Percentiles rank a stretch among this genome's conserved stretches.
These are phyloP conservation scores for Chalaropsis thielavioides DNA, from an alignment of 2,329 filamentous ascomycete species.

Conservation along the genomic window DNA sequence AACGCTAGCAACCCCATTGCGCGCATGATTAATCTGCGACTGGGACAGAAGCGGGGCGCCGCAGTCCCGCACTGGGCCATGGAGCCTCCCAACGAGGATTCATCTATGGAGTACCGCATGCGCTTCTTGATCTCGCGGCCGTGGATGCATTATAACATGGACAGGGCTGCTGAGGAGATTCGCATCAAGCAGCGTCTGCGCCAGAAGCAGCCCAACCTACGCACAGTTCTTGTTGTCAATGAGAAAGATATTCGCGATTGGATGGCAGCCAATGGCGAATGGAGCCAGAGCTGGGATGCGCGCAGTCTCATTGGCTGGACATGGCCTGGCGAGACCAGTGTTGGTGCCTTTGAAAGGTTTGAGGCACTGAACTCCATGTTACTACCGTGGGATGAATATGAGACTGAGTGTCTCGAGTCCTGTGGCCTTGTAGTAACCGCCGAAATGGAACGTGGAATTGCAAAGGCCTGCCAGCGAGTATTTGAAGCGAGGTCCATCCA, in stretches of 20 bases:
- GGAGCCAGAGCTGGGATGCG: conserved; percentile 3
- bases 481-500: neutral
- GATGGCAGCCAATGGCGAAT: conserved; percentile 7
- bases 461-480: neutral
- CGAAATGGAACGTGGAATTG: neutral
- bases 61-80: neutral
- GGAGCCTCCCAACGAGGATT: neutral
- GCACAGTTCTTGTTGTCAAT: neutral
- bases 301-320: conserved; percentile 11
- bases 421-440: neutral
- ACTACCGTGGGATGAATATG: conserved; percentile 8
- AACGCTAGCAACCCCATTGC: conserved; percentile 6
- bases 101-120: neutral
- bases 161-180: neutral
- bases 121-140: conserved; percentile 10
- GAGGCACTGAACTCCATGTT: neutral
- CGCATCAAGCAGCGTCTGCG: conserved; percentile 3
- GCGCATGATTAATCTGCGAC: conserved; percentile 1
- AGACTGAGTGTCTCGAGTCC: neutral
- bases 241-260: neutral
- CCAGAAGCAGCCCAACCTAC: neutral
- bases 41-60: neutral
- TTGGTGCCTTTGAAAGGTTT: neutral
- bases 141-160: conserved; percentile 14
- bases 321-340: conserved; percentile 12